Percentiles rank a stretch among this genome's conserved stretches.
phyloP scores from a whole-genome alignment of 768 basidiomycete genomes.

The Suillus alpinus region DNA sequence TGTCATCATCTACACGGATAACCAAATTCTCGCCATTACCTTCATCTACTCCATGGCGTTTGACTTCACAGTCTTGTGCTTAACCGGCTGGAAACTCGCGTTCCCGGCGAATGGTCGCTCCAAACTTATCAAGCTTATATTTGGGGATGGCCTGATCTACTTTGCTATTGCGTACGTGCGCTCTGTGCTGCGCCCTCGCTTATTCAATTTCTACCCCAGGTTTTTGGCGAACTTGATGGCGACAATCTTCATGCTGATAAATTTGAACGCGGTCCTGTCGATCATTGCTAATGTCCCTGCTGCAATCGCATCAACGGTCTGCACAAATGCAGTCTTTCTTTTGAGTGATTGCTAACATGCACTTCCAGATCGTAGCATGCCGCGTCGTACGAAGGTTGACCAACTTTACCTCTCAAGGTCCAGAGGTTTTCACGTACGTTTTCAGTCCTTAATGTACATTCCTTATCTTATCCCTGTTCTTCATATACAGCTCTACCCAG shows the following conservation, averaged over 20 bases:
- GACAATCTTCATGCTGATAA: constrained; percentile 60
- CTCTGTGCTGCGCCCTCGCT: constrained; percentile 3
- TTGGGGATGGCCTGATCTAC: constrained; percentile 71
- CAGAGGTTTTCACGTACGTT: constrained; percentile 54
- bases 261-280: constrained; percentile 71
- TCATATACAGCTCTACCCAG: constrained; percentile 32
- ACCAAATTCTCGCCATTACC: constrained; percentile 55
- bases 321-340: constrained; percentile 10
- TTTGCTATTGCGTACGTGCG: constrained; percentile 63
- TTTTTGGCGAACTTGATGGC: constrained; percentile 67
- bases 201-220: constrained; percentile 31
- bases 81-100: constrained; percentile 62
- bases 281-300: constrained; percentile 74
- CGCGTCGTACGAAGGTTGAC: constrained; percentile 63
- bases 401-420: constrained; percentile 49
- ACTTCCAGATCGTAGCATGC: constrained; percentile 58
- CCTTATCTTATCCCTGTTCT: constrained; percentile 13
- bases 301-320: constrained; percentile 64
- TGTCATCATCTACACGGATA: constrained; percentile 57
- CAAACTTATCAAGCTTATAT: constrained; percentile 61
- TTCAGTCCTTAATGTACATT: not conserved
- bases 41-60: constrained; percentile 78
- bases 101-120: constrained; percentile 46
- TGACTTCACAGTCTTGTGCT: constrained; percentile 58
- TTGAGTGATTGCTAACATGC: not conserved